Conservation (phyloP, 1,139 yeast species). For the Suhomyces terraborum region DNA sequence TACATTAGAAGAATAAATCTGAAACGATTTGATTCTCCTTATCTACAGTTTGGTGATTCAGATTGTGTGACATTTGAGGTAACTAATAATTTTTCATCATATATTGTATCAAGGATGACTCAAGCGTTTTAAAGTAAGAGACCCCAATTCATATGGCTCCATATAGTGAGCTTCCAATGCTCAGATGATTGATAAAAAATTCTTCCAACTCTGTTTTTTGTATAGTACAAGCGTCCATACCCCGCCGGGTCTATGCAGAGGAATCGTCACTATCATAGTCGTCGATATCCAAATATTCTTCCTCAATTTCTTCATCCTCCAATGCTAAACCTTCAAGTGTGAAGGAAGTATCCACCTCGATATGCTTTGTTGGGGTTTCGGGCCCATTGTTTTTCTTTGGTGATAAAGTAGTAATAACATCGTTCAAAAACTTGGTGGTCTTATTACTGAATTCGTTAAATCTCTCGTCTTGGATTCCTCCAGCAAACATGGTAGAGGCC, state of each 20-base stretch:
- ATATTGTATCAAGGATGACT: no score
- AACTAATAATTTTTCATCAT: no score
- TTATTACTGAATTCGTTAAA: constrained; percentile 17
- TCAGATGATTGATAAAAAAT: neutral
- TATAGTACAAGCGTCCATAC: constrained; percentile 1
- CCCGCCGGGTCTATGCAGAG: constrained; percentile 6
- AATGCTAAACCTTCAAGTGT: constrained; percentile 27
- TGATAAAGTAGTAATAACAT: constrained; percentile 19
- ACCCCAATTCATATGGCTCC: no score
- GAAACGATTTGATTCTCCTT: no score
- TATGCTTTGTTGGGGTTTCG: constrained; percentile 5
- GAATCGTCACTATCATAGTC: constrained; percentile 27
- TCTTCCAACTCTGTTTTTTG: neutral
- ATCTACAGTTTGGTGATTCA: no score
- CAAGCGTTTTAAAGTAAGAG: no score
- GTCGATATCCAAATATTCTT: constrained; percentile 27
- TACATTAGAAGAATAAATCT: no score
- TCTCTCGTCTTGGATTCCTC: constrained; percentile 16
- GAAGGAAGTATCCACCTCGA: constrained; percentile 30
- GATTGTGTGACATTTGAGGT: no score
- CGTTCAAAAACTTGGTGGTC: constrained; percentile 19
- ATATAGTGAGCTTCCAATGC: neutral
- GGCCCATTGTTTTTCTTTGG: constrained; percentile 15
- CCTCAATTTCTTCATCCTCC: constrained; percentile 13
- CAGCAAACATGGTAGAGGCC: constrained; percentile 21